Base-by-base conservation (phyloP, 352 stramenopile species). In the Phytophthora pini region DNA sequence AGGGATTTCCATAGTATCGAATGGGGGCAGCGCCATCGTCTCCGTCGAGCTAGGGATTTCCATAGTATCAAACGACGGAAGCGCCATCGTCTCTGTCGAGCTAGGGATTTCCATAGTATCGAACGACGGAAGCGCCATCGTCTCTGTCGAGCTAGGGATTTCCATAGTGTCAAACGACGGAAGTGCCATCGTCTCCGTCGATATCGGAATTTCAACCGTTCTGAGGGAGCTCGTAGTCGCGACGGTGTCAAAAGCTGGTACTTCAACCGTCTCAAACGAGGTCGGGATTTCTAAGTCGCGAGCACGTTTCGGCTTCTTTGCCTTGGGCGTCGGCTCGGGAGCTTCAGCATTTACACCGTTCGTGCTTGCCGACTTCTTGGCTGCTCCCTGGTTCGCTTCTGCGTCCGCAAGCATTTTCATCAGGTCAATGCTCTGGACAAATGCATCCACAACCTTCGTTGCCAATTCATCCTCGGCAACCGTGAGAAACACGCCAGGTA, bases 371-470 rank as follows among this genome's bases (percentile, higher is more conserved):
- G 24, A 8, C 8, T 67, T 63, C 41, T 64, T 68, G 9, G 7
- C 38, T 52, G 13, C 27, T 59, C n/a, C 36, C 41, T 80, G 70
- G 26, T 61, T 47, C 40, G 62, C 60, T 32, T 66, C 27, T 2
- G 56, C 72, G 43, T 80, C 72, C 6, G 45, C 60, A 5, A 88
- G 68, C 36, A 88, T 17, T 43, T 72, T 73, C 11, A 40, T 68
- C 49, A 86, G 47, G 45, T 88, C 63, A 36, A 88, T 62, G 22
- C 63, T 57, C 1, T 41, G n/a, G 5, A 65, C 44, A 46, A 88
- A 84, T 7, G 68, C 72, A 44, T 84, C 74, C 40, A 88, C 68
- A 4, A 85, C 62, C 17, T 65, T 71, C 48, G 50, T 68, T 20
- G 72, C 77, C 47, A 77, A 40, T 46, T 58, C 38, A 46, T 67